Conservation (phyloP, 75 land plant genomes). For the Cunninghamia lanceolata region DNA sequence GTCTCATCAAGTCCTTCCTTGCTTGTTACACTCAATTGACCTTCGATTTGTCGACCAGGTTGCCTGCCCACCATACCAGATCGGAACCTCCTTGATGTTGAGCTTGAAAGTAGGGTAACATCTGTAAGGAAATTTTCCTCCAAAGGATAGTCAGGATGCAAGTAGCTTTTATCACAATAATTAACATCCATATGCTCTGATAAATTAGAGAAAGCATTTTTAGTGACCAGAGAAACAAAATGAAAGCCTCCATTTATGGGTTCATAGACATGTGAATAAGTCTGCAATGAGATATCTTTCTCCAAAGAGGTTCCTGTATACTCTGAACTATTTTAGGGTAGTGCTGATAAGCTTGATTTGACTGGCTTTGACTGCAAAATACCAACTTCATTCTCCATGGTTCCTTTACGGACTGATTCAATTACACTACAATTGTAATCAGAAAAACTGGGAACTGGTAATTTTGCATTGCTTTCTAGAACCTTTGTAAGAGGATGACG, state of each 20-base stretch:
- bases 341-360: conserved; percentile 19
- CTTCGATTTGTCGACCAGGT: conserved; percentile 22
- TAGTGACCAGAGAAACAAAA: conserved; percentile 15
- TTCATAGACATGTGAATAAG: conserved; percentile 16
- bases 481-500: conserved; percentile 55
- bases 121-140: conserved; percentile 30
- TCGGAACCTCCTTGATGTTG: conserved; percentile 23
- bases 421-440: conserved; percentile 14
- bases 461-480: conserved; percentile 39
- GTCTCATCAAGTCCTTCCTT: conserved; percentile 39
- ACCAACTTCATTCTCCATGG: conserved; percentile 25
- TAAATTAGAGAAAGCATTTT: conserved; percentile 24
- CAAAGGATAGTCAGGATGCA: conserved; percentile 35
- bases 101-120: conserved; percentile 17
- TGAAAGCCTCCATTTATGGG: conserved; percentile 13
- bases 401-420: conserved; percentile 17
- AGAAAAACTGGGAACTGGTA: conserved; percentile 34
- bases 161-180: conserved; percentile 24
- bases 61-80: conserved; percentile 23
- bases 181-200: conserved; percentile 19
- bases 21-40: conserved; percentile 10
- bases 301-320: conserved; percentile 32
- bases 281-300: conserved; percentile 21
- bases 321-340: conserved; percentile 18
- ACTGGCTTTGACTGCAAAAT: conserved; percentile 31